These are phyloP conservation scores for Aspergillus fructus DNA, from an alignment of 2,329 filamentous ascomycete genomes.

Conservation along the genomic window DNA sequence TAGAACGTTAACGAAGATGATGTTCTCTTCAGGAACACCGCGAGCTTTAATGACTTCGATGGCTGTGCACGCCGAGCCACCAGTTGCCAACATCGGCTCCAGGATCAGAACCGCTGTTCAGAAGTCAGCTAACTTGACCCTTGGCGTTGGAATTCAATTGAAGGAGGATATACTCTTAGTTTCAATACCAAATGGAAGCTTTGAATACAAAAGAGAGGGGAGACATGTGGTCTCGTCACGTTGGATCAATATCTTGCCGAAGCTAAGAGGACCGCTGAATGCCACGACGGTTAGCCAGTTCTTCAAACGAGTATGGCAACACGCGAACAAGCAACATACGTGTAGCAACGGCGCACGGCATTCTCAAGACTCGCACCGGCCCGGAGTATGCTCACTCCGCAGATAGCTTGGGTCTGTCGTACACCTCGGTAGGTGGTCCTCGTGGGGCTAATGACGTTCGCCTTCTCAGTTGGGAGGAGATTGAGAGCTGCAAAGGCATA, in stretches of 20 bases:
- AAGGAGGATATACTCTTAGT: constrained; percentile 18
- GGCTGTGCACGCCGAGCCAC: constrained; percentile 19
- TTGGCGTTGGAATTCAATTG: neutral
- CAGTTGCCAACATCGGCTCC: constrained; percentile 22
- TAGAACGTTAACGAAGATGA: constrained; percentile 31
- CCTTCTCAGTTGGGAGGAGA: constrained; percentile 14
- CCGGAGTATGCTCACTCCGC: constrained; percentile 34
- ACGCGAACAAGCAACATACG: constrained; percentile 14
- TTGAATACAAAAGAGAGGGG: constrained; percentile 31
- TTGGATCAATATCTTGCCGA: constrained; percentile 36
- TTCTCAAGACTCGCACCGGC: constrained; percentile 34
- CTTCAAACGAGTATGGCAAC: too few relatives aligned
- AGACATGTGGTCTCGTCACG: constrained; percentile 31
- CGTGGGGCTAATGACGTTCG: constrained; percentile 14
- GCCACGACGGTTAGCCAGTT: neutral
- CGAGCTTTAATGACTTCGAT: constrained; percentile 13
- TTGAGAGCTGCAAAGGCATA: constrained; percentile 15
- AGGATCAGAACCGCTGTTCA: constrained; percentile 17
- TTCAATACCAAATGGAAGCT: constrained; percentile 26
- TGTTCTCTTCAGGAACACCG: constrained; percentile 23
- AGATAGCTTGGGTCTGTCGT: constrained; percentile 20
- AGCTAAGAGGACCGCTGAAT: constrained; percentile 26
- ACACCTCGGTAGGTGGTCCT: constrained; percentile 14
- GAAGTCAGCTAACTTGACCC: neutral
- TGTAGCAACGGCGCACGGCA: constrained; percentile 27